Evolutionary conservation across 371 early-diverging fungal species (phyloP), one percentile per base, ranked within the genome.

Genomic region (Homolaphlyctis polyrhiza): DNA sequence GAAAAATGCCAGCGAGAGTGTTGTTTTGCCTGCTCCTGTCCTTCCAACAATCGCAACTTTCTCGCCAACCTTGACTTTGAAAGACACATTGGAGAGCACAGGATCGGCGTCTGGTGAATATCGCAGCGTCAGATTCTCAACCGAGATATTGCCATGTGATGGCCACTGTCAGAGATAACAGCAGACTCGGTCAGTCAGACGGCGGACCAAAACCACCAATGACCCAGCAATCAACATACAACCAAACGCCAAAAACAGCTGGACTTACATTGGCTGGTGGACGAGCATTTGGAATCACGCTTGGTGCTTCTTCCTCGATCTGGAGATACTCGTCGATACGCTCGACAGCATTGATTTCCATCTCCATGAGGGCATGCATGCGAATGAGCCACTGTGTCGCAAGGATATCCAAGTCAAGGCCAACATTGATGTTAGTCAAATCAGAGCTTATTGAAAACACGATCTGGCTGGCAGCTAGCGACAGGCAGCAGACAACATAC

Each of bases 271-370:
- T 66, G 39, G 76, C 64, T n/a, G 78, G 79, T n/a, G 87, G 87
- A 11, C 85, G 70, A 61, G 67, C 61, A 71, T 1, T 65, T 27
- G 71, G 71, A 57, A 87, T 75, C 51, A 82, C 67, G 1, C 72
- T 75, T 28, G 87, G 74, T 14, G 92, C 85, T 59, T 92, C 93
- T 70, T 89, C 80, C 49, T 87, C 88, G 34, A 91, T 66, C 0
- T 71, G 67, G 61, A 86, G 65, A 66, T 92, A 95, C 58, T 89
- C 88, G 8, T 80, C 66, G 8, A 86, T 74, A 62, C 96, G 89
- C 61, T 95, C 94, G 47, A 95, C 87, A 13, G 87, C 81, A 81
- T 90, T 89, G 84, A 91, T 83, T 63, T 87, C 82, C 89, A 91
- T 90, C 75, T 95, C 95, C 67, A 91, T 84, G 52, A 83, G 75